phyloP scores from a whole-genome alignment of 2,329 filamentous ascomycete species.

The Fonsecaea erecta region DNA sequence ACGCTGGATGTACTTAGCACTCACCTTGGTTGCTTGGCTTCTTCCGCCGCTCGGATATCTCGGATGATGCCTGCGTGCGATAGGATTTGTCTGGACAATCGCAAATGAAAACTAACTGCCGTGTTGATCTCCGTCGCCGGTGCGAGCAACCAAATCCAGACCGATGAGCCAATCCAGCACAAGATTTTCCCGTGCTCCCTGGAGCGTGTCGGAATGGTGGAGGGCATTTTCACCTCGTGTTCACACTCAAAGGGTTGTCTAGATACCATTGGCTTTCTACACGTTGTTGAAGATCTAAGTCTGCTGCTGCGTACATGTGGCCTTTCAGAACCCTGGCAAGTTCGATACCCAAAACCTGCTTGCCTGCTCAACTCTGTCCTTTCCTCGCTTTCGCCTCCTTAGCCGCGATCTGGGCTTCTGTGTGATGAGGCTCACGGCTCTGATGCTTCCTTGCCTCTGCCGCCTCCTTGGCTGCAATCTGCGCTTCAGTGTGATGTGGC shows the following conservation, averaged over 20 bases:
- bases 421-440: constrained; percentile 17
- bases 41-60: constrained; percentile 17
- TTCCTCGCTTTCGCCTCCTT: constrained; percentile 19
- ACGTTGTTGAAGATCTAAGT: neutral
- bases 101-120: neutral
- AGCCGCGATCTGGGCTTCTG: constrained; percentile 25
- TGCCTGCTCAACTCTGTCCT: neutral
- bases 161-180: neutral
- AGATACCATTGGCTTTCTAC: neutral
- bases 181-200: neutral
- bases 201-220: neutral
- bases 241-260: neutral
- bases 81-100: neutral
- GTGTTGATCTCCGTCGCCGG: constrained; percentile 7
- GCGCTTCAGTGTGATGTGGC: constrained; percentile 21
- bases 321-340: neutral
- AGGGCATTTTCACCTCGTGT: neutral
- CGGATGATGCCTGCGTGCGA: constrained; percentile 10
- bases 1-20: neutral
- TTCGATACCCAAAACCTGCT: neutral
- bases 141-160: neutral
- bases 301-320: neutral
- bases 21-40: constrained; percentile 16
- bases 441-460: constrained; percentile 10
- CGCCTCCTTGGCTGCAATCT: constrained; percentile 21